phyloP scores from a whole-genome alignment of 495 filamentous ascomycete genomes.

The Arthonia radiata region DNA sequence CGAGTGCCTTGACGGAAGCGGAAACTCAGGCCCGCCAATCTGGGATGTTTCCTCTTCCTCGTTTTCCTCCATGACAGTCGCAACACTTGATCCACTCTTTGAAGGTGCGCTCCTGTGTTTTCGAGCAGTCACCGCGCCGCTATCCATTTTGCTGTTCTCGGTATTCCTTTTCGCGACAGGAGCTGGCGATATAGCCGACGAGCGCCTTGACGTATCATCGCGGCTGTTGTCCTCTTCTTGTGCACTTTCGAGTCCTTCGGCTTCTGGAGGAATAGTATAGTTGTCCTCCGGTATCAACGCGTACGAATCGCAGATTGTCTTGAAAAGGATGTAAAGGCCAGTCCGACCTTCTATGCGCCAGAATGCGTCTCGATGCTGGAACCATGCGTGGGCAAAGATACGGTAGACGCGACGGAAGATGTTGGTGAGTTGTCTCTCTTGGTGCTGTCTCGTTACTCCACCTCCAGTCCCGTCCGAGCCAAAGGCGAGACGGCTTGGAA shows the following conservation, averaged over 20 bases:
- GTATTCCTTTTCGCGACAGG: too few species aligned
- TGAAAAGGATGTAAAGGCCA: conserved; percentile 85
- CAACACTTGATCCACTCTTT: too few species aligned
- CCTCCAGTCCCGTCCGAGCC: conserved; percentile 34
- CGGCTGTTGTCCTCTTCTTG: too few species aligned
- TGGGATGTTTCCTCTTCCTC: too few species aligned
- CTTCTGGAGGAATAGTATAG: conserved; percentile 82
- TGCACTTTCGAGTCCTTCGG: conserved; percentile 39
- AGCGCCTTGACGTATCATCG: too few species aligned
- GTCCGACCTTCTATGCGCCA: conserved; percentile 79
- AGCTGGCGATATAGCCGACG: too few species aligned
- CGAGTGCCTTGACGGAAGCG: too few species aligned
- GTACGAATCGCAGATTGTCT: conserved; percentile 84
- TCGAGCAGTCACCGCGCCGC: too few species aligned
- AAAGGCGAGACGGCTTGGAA: conserved; percentile 66
- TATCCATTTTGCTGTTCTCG: too few species aligned
- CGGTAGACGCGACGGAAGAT: conserved; percentile 84
- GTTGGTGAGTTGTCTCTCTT: conserved; percentile 67
- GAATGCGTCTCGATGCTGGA: conserved; percentile 84
- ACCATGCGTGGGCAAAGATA: conserved; percentile 98
- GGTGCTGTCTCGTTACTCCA: conserved; percentile 17
- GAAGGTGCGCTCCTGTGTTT: too few species aligned
- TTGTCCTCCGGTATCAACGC: conserved; percentile 73
- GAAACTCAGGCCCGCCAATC: too few species aligned
- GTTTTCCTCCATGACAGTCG: too few species aligned